Evolutionary conservation across 805 yeast species (phyloP), one percentile per base, ranked within the genome.

Genomic region (Wickerhamomyces bisporus): DNA sequence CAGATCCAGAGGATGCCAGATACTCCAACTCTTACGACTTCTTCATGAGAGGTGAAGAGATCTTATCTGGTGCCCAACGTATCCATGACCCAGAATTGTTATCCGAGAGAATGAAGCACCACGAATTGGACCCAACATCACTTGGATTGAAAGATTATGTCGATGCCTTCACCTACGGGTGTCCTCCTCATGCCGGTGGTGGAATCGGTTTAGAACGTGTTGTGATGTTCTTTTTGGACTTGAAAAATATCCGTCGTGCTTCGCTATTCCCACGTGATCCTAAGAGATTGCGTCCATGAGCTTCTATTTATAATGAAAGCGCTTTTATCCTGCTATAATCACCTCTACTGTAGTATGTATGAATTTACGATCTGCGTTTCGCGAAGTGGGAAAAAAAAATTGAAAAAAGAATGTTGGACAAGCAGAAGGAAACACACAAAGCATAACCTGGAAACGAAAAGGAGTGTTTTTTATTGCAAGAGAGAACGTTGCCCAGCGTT

Each of bases 11-110:
- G 57, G 89, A 93, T 68, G 79, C 95, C 47, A 75, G 82, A 53
- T 89, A 89, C 70, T 89, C 98, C 47, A 93, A 93, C 78, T 91
- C 98, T 16, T 93, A 91, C 62, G 98, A 93, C 70, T 93, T 93
- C 81, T 93, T 93, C 77, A 93, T 93, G 98, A 84, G 98, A 72
- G 99, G 99, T 61, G 98, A 93, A 71, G 99, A 93, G 70, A 93
- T 93, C 55, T 70, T 93, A 52, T 87, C 96, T n/a, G 99, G 99
- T 57, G 99, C 98, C 41, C 99, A 93, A 72, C 96, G 99, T 77
- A 78, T 93, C 53, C 99, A 93, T 62, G 98, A 93, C 64, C 80
- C 95, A 35, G 86, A 71, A 45, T 71, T 93, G 54, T 77, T 93
- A 56, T 73, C 68, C 53, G 76, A 84, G 67, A 80, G 98, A 70